phyloP scores from a whole-genome alignment of 2,329 filamentous ascomycete genomes.

The Juglanconis oblonga region DNA sequence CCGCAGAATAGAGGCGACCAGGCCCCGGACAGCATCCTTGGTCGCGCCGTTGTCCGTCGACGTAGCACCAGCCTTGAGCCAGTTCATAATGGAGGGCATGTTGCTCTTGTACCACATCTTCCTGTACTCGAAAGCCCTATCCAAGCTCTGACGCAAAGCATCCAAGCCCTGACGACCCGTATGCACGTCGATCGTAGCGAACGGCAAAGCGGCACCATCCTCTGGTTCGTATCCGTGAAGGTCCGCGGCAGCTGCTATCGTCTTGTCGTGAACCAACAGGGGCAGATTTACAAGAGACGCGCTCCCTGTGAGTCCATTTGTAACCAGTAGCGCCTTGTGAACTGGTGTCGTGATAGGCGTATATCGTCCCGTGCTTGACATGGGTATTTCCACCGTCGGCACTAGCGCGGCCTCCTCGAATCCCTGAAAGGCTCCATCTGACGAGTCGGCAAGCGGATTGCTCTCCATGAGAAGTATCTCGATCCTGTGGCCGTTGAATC shows the following conservation, averaged over 20 bases:
- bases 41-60: slow-evolving; percentile 42
- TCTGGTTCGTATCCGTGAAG: slow-evolving; percentile 42
- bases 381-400: slow-evolving; percentile 68
- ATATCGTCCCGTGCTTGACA: slow-evolving; percentile 60
- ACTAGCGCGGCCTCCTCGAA: slow-evolving; percentile 69
- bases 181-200: slow-evolving; percentile 61
- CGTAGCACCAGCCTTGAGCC: slow-evolving; percentile 55
- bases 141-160: slow-evolving; percentile 65
- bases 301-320: slow-evolving; percentile 68
- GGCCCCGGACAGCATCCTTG: slow-evolving; percentile 62
- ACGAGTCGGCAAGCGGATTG: slow-evolving; percentile 43
- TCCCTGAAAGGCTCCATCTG: slow-evolving; percentile 39
- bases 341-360: slow-evolving; percentile 76
- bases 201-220: slow-evolving; percentile 36
- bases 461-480: slow-evolving; percentile 60
- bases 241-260: slow-evolving; percentile 57
- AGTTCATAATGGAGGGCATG: slow-evolving; percentile 60
- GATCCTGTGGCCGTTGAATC: slow-evolving; percentile 58
- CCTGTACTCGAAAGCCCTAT: slow-evolving; percentile 71
- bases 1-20: slow-evolving; percentile 66
- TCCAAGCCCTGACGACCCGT: slow-evolving; percentile 61
- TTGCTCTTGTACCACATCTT: slow-evolving; percentile 72
- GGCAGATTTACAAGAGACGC: slow-evolving; percentile 48
- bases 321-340: slow-evolving; percentile 74
- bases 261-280: slow-evolving; percentile 34